Conservation (phyloP, 2,329 filamentous ascomycete species). For the Phoma sp. region DNA sequence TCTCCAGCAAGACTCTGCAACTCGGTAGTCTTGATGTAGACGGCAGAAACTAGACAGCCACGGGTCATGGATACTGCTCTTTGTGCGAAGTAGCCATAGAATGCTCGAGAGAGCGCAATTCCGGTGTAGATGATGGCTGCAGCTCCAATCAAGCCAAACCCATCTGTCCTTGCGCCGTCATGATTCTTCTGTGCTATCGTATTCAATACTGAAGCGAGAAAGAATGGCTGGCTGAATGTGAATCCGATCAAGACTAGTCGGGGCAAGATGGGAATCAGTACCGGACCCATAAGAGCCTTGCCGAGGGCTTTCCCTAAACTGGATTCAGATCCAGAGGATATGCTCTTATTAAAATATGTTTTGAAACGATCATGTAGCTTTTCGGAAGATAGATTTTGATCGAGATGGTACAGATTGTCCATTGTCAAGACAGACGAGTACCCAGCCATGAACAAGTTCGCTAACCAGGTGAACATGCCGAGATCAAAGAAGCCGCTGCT, state of each 20-base stretch:
- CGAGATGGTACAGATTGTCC: conserved; percentile 38
- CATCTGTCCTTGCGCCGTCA: not conserved
- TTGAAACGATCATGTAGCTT: not conserved
- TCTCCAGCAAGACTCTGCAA: conserved; percentile 1
- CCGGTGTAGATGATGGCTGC: conserved; percentile 1
- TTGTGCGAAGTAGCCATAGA: conserved; percentile 4
- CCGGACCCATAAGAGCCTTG: conserved; percentile 21
- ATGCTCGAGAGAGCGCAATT: conserved; percentile 6
- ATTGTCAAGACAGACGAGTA: conserved; percentile 35
- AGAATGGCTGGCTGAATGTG: conserved; percentile 33
- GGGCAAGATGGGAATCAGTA: conserved; percentile 27
- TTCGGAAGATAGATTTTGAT: conserved; percentile 23
- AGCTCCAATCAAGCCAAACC: conserved; percentile 10
- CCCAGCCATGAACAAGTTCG: conserved; percentile 36
- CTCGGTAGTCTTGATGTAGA: conserved; percentile 1
- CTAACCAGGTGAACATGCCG: conserved; percentile 49
- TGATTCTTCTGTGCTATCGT: conserved; percentile 20
- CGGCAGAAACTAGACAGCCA: not conserved
- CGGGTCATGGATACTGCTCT: not conserved
- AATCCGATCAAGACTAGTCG: conserved; percentile 33
- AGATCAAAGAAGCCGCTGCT: conserved; percentile 43
- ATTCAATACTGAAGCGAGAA: conserved; percentile 25
- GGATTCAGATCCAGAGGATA: conserved; percentile 22
- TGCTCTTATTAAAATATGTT: conserved; percentile 12
- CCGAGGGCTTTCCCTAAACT: conserved; percentile 28